Evolutionary conservation across 164 flowering plant genomes (phyloP), one percentile per base, ranked within the genome.

Genomic region (Magnolia kwangsiensis): DNA sequence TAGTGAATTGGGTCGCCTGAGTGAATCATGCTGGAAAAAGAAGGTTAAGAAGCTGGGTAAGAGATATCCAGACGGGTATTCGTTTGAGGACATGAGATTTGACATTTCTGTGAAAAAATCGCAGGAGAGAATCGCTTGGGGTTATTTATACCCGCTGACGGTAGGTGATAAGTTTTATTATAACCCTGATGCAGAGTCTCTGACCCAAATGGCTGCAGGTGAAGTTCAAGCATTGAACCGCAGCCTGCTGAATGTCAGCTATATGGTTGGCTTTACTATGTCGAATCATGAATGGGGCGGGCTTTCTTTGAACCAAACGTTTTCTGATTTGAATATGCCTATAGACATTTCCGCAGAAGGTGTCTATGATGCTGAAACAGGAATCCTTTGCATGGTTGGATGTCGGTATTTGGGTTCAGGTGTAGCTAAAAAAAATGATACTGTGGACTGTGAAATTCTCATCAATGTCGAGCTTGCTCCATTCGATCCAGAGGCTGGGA

Each of bases 331-430:
- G 1, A 10, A 59, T 6, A 55, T 27, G n/a, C 37, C 2, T 3
- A 23, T 80, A n/a, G 73, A 76, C n/a, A 83, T 93, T 67, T 77
- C 81, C 31, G 94, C 94, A 7, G 97, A 93, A 80, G 97, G 94
- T 50, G 78, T 84, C 59, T 93, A 89, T 79, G 86, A 90, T 80
- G 27, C 78, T 51, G 75, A 78, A 80, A 86, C 87, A 9, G 97
- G 95, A 75, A 29, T 27, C 19, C 71, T 91, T 61, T 92, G 97
- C 79, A 88, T 91, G 95, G 81, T 88, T 3, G 97, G 94, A 37
- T 93, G 97, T 71, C 83, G 83, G 75, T 11, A 59, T 71, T 49
- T 84, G 37, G 78, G 51, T 49, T 63, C 76, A 14, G 79, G 69
- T 51, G 24, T 29, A 7, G 23, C 51, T 64, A 14, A 63, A 45